Evolutionary conservation across 2,329 filamentous ascomycete species (phyloP), one percentile per base, ranked within the genome.

Genomic region (Mariannaea sp.): DNA sequence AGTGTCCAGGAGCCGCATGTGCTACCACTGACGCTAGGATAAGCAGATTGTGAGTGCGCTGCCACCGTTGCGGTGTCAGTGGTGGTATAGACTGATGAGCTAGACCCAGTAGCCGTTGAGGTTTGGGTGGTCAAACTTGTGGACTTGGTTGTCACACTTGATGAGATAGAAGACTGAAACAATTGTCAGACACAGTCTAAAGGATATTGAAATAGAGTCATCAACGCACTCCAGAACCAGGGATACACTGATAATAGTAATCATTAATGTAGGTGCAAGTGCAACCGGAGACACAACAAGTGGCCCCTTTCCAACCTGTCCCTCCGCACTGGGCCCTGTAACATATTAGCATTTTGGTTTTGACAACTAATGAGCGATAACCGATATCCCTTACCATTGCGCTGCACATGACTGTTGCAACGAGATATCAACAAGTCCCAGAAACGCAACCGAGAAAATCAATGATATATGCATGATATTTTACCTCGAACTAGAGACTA

Each of bases 1-100:
- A 49, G 45, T 6, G 45, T 19, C 45, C 45, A 49, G n/a, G 45
- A 13, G 19, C 45, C 45, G 13, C 45, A 49, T 33, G 45, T 32
- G n/a, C 45, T 49, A 3, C 19, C 45, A 49, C 24, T 36, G n/a
- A 49, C 45, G 9, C 20, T 49, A 3, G 45, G 45, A 33, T 49
- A 49, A 33, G 36, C 45, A 41, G 45, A 49, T 19, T 49, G 45
- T 5, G 45, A 49, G n/a, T 49, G 45, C 2, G 36, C 4, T 7
- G 36, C 45, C 2, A 41, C 45, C 9, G 14, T 24, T 19, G 36
- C 39, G 20, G 45, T 41, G 7, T 49, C 45, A 3, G 45, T 49
- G 4, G 45, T 49, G 3, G 45, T 49, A n/a, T 49, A 49, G 33
- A 49, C 13, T 20, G 19, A 12, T 9, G 36, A 8, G 35, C 17